A percentile compares a stretch with the other conserved stretches of the same genome.
Evolutionary conservation across 441 rosid species (phyloP).

Genomic region (Gossypium gossypioides): DNA sequence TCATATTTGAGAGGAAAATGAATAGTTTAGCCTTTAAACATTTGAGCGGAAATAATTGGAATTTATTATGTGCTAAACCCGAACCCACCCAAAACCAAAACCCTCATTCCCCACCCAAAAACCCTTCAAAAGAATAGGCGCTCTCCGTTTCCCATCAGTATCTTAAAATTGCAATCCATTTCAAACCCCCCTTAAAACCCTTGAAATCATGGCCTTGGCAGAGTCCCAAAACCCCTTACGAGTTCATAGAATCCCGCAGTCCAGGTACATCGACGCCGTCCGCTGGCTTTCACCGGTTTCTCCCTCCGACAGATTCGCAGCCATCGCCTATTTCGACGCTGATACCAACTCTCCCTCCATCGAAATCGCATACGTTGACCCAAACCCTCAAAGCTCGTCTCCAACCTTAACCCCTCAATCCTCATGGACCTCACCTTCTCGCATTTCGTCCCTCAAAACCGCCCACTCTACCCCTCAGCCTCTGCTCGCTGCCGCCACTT

Average conservation of each 20-base stretch:
- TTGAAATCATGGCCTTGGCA: constrained; percentile 39
- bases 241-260: constrained; percentile 45
- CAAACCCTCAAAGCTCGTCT: constrained; percentile 15
- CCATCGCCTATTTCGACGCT: constrained; percentile 44
- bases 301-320: constrained; percentile 48
- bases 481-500: constrained; percentile 48
- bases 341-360: constrained; percentile 40
- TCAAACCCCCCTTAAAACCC: constrained; percentile 18
- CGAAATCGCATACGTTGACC: constrained; percentile 43
- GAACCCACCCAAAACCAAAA: background rate
- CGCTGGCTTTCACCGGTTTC: constrained; percentile 74
- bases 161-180: background rate
- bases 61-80: background rate
- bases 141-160: background rate
- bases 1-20: no score
- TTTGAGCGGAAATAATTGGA: background rate
- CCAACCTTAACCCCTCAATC: constrained; percentile 27
- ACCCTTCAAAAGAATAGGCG: background rate
- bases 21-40: no score
- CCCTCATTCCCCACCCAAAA: background rate
- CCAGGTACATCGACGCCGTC: constrained; percentile 52
- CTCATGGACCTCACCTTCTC: constrained; percentile 49
- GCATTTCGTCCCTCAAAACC: constrained; percentile 53
- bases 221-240: constrained; percentile 30
- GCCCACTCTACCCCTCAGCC: constrained; percentile 28